phyloP scores from a whole-genome alignment of 208 protist species.

The Wallacemonas collosoma region DNA sequence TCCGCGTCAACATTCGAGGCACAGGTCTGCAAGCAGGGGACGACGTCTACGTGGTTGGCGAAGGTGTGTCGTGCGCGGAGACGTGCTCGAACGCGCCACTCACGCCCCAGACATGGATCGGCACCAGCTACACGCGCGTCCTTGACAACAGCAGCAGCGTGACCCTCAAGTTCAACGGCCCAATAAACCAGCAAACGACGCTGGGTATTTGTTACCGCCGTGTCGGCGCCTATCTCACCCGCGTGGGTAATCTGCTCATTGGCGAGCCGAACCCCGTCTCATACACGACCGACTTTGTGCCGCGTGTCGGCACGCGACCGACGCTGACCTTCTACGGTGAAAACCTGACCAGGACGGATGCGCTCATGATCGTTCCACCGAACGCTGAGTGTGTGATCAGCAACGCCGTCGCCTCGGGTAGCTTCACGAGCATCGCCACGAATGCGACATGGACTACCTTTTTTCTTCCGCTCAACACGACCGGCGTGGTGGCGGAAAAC shows the following conservation, averaged over 20 bases:
- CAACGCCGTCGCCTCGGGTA: constrained; percentile 52
- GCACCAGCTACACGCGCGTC: constrained; percentile 41
- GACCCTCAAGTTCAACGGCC: constrained; percentile 36
- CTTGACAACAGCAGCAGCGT: constrained; percentile 48
- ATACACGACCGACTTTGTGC: constrained; percentile 72
- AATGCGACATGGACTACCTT: constrained; percentile 39
- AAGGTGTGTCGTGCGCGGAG: constrained; percentile 59
- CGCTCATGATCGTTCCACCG: constrained; percentile 59
- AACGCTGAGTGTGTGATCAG: constrained; percentile 44
- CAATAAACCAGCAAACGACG: constrained; percentile 41
- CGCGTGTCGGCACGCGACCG: constrained; percentile 79
- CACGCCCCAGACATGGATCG: constrained; percentile 46
- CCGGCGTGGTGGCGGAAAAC: constrained; percentile 23
- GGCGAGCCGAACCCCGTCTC: constrained; percentile 64
- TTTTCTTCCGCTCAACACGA: constrained; percentile 41
- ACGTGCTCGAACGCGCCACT: constrained; percentile 53
- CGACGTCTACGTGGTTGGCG: constrained; percentile 61
- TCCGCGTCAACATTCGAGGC: constrained; percentile 60
- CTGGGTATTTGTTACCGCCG: constrained; percentile 86
- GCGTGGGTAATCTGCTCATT: constrained; percentile 53
- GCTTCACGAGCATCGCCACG: constrained; percentile 31
- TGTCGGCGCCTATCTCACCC: constrained; percentile 46
- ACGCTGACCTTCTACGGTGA: constrained; percentile 71
- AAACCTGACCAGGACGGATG: constrained; percentile 51
- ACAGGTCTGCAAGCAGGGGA: constrained; percentile 45